Evolutionary conservation across 345 rosid species (phyloP).

Genomic region (Fremontodendron californicum): DNA sequence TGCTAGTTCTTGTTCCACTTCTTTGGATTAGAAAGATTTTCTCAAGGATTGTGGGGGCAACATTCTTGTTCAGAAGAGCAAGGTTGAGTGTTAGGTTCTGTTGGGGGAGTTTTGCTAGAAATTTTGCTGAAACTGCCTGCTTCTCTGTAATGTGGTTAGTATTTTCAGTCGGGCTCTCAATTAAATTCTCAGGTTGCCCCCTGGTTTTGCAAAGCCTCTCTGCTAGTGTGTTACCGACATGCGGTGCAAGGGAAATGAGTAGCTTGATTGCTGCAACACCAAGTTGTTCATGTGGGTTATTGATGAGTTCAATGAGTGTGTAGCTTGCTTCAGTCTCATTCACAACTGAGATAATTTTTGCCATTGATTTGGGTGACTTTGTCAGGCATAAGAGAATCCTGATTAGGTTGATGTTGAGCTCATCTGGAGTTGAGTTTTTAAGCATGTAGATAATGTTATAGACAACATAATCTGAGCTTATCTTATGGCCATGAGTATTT

Average conservation of each 20-base stretch:
- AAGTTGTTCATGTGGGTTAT: slow-evolving; percentile 67
- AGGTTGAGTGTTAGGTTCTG: slow-evolving; percentile 72
- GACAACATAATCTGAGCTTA: slow-evolving; percentile 64
- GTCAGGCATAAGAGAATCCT: slow-evolving; percentile 63
- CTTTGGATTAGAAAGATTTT: slow-evolving; percentile 48
- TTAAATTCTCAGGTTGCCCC: slow-evolving; percentile 71
- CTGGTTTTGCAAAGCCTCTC: slow-evolving; percentile 73
- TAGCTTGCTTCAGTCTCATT: slow-evolving; percentile 70
- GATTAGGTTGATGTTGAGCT: slow-evolving; percentile 60
- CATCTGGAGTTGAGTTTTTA: slow-evolving; percentile 66
- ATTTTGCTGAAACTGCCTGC: slow-evolving; percentile 65
- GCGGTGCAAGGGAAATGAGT: slow-evolving; percentile 54
- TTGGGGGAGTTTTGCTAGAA: slow-evolving; percentile 74
- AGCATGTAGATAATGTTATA: slow-evolving; percentile 66
- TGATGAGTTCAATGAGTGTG: slow-evolving; percentile 64
- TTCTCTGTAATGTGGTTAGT: slow-evolving; percentile 53
- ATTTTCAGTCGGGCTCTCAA: slow-evolving; percentile 38
- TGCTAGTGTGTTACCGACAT: slow-evolving; percentile 59
- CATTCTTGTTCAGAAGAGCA: slow-evolving; percentile 45
- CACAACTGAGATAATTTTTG: slow-evolving; percentile 47
- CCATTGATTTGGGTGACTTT: slow-evolving; percentile 49
- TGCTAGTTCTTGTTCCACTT: slow-evolving; percentile 54
- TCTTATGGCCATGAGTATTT: slow-evolving; percentile 53
- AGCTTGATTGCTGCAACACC: slow-evolving; percentile 63
- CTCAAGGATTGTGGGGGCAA: slow-evolving; percentile 51